Percentiles rank a stretch among this genome's conserved stretches.
These are phyloP conservation scores for Trichoderma atroviride DNA, from an alignment of 2,329 filamentous ascomycete species.

Conservation along the genomic window DNA sequence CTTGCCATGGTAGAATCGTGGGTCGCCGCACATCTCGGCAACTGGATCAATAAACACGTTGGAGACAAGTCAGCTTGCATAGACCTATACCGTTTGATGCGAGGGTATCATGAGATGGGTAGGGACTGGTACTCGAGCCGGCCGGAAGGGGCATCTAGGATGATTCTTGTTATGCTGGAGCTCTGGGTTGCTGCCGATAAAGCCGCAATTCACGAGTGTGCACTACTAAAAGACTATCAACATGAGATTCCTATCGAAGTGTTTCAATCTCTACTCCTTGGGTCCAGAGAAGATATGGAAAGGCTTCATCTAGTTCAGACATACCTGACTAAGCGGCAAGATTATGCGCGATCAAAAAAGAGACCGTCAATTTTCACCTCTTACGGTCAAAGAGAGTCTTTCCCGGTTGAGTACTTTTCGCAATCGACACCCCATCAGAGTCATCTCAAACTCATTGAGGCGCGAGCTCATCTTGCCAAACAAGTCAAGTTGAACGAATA, in stretches of 20 bases:
- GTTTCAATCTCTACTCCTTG: conserved; percentile 51
- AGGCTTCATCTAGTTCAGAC: not conserved
- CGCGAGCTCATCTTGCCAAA: conserved; percentile 35
- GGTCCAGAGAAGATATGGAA: conserved; percentile 42
- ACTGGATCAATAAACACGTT: conserved; percentile 43
- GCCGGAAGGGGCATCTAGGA: conserved; percentile 54
- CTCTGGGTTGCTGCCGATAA: conserved; percentile 62
- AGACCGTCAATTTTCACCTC: conserved; percentile 29
- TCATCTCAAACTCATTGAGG: conserved; percentile 43
- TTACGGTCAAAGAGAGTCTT: conserved; percentile 29
- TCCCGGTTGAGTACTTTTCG: conserved; percentile 31
- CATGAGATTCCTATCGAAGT: conserved; percentile 46
- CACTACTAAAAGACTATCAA: conserved; percentile 50
- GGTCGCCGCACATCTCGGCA: conserved; percentile 45
- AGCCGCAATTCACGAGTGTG: conserved; percentile 42
- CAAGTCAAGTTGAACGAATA: conserved; percentile 19
- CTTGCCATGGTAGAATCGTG: conserved; percentile 53
- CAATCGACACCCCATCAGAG: conserved; percentile 39
- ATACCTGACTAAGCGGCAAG: conserved; percentile 35
- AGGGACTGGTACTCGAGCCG: conserved; percentile 40
- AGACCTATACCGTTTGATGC: conserved; percentile 38
- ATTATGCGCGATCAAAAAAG: not conserved
- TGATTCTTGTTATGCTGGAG: conserved; percentile 59
- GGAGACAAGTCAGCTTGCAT: conserved; percentile 34
- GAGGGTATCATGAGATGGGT: conserved; percentile 41